Evolutionary conservation across 2,329 filamentous ascomycete genomes (phyloP), one percentile per base, ranked within the genome.

Genomic region (Lecanicillium sp.): DNA sequence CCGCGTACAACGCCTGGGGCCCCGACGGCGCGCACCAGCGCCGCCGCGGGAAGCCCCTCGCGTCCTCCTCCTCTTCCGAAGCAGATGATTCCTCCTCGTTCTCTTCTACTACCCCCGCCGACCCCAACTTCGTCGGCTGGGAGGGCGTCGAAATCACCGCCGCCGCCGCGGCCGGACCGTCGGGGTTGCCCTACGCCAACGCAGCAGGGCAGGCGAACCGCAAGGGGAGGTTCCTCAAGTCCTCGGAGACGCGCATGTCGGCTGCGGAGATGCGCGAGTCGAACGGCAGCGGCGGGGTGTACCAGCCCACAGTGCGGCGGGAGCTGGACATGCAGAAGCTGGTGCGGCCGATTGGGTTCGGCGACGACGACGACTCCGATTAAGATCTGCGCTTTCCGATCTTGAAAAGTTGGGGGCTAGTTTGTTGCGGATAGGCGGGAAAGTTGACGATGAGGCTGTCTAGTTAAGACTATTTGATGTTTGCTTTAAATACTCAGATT

Each of bases 1-100:
- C 47, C 2, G 12, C 29, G 11, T 49, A 33, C 26, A 49, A 49
- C 15, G 47, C 47, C 17, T 49, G 47, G 47, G 47, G 27, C 9
- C 24, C 40, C 2, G 15, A 24, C n/a, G 47, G 47, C 21, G 8
- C 30, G 15, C 4, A 36, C n/a, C 19, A 38, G 19, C 30, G 27
- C 11, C 44, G 23, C 33, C 15, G 15, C 1, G 12, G 26, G 10
- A 14, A 17, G 7, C 20, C 44, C 8, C 5, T 10, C 5, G 7
- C 24, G 14, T 21, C 15, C 21, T 11, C 26, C 9, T 14, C 21
- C 5, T 2, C n/a, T 8, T 20, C 32, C 5, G 24, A 20, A 23
- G 10, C 9, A 4, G 44, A 8, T 10, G 19, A 9, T 17, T 5
- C 44, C 4, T 7, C 26, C 12, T 44, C 20, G 14, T n/a, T n/a